These are phyloP conservation scores for Lachnellula arida DNA, from an alignment of 2,329 filamentous ascomycete genomes.

Conservation along the genomic window DNA sequence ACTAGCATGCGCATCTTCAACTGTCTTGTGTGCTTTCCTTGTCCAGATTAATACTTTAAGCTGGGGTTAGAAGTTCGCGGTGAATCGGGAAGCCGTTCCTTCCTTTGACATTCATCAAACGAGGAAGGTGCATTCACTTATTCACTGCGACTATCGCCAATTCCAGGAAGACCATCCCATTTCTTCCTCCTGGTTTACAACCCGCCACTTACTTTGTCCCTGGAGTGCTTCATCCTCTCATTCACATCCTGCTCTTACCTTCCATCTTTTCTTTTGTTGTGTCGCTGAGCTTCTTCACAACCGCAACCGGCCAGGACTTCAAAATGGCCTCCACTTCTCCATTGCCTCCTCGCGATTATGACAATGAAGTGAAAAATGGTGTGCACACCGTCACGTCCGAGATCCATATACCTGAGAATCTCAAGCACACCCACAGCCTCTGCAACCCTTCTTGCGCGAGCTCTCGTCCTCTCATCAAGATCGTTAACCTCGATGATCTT, in stretches of 20 bases:
- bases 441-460: background rate
- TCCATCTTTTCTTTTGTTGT: background rate
- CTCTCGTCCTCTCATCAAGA: constrained; percentile 8
- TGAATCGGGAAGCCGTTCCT: background rate
- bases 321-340: constrained; percentile 1
- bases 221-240: background rate
- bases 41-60: too few species aligned
- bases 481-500: constrained; percentile 7
- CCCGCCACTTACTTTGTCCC: too few species aligned
- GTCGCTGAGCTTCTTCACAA: constrained; percentile 9
- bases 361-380: background rate
- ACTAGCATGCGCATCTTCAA: too few species aligned
- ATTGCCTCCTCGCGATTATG: background rate
- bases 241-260: background rate
- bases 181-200: too few species aligned
- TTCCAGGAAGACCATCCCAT: too few species aligned
- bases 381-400: background rate
- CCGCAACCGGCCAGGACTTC: constrained; percentile 8
- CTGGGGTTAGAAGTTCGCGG: too few species aligned
- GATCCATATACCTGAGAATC: background rate
- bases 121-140: background rate
- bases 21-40: too few species aligned
- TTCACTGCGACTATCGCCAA: background rate
- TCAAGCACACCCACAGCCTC: background rate
- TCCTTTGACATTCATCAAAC: background rate